Conservation (phyloP, 805 yeast genomes). For the Pichia phayaonensis region DNA sequence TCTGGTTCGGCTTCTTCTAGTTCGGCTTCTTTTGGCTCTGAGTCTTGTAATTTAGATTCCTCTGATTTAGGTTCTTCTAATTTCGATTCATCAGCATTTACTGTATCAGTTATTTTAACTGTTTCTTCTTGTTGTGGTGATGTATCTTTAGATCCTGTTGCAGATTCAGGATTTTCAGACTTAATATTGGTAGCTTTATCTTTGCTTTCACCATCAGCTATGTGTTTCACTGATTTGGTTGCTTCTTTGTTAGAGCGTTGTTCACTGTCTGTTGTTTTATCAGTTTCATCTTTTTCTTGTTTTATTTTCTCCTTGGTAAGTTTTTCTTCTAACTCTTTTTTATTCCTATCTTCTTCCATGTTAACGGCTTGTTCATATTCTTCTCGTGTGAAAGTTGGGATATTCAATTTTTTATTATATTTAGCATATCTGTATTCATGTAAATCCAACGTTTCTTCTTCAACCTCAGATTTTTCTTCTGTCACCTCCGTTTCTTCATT, state of each 20-base stretch:
- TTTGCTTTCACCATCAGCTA: neutral
- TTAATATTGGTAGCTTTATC: neutral
- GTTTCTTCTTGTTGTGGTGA: neutral
- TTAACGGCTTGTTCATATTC: slow-evolving; percentile 46
- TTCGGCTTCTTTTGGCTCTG: neutral
- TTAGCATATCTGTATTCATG: slow-evolving; percentile 57
- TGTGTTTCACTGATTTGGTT: neutral
- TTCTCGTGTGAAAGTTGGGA: slow-evolving; percentile 60
- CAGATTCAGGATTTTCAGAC: neutral
- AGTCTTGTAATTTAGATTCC: neutral
- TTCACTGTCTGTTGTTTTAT: neutral
- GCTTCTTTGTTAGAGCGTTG: neutral
- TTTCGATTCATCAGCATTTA: neutral
- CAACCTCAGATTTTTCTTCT: slow-evolving; percentile 7
- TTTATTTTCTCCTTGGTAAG: neutral
- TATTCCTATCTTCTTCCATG: slow-evolving; percentile 15
- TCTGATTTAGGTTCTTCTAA: neutral
- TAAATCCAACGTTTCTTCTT: slow-evolving; percentile 19
- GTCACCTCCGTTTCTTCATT: slow-evolving; percentile 4
- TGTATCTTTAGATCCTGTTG: neutral
- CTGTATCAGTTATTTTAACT: neutral
- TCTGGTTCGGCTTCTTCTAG: neutral
- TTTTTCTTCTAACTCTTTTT: neutral
- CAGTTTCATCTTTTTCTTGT: neutral
- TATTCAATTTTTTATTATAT: slow-evolving; percentile 57